Evolutionary conservation across 768 basidiomycete genomes (phyloP), one percentile per base, ranked within the genome.

Genomic region (Podaxis sp.): DNA sequence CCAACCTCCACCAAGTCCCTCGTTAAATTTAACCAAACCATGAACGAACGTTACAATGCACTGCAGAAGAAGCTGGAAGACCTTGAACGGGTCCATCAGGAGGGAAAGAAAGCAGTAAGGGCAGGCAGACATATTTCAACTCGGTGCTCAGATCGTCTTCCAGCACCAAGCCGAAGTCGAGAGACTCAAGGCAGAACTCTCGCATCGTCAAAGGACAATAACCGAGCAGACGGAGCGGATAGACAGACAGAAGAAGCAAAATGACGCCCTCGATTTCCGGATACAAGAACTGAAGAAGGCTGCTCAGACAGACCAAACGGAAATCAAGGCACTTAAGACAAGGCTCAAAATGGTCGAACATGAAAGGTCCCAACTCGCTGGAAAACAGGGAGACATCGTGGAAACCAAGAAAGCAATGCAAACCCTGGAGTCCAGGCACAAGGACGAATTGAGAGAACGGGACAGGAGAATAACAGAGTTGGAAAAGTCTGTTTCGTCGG

Each of bases 41-140:
- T 67, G 28, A 72, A 70, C 6, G 87, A 89, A 60, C 79, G 82
- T 19, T 86, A 86, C 66, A 78, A 80, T 6, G 63, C 72, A 15
- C 80, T 91, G 22, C 83, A 88, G 69, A 80, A 78, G 64, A 87
- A 87, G 66, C 80, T 92, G 0, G 85, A 88, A 38, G 84, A 88
- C 15, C 71, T 90, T 5, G 86, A 90, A 73, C 75, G 72, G 59
- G 71, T 86, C n/a, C 87, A 88, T 68, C 73, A 78, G 42, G 87
- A 90, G 2, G 83, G 82, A 62, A 91, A 89, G 82, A 87, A 82
- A 77, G 63, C 77, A 53, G 90, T 90, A 70, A 66, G 85, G 74
- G 9, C 28, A 54, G 26, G 8, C 46, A 3, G 36, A 28, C 46
- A 30, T 8, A 17, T 40, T 15, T 51, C 26, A 51, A 30, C 42